Conservation (phyloP, 352 stramenopile species). For the Globisporangium camurandrum region DNA sequence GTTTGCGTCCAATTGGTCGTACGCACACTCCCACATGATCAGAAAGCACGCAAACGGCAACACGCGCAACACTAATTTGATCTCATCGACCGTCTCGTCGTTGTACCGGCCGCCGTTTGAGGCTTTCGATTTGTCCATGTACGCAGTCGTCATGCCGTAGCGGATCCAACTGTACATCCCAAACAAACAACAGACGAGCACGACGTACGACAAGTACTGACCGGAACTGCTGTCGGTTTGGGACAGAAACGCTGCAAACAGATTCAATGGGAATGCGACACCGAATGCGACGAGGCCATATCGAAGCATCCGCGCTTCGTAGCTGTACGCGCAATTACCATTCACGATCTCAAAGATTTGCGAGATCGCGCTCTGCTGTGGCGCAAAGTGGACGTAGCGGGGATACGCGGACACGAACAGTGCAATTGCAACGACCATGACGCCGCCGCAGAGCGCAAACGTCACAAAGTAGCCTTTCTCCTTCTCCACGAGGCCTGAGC, state of each 20-base stretch:
- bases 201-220: conserved; percentile 69
- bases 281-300: conserved; percentile 67
- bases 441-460: conserved; percentile 72
- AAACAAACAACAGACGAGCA: conserved; percentile 55
- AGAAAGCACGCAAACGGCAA: conserved; percentile 85
- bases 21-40: conserved; percentile 86
- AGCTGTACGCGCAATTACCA: conserved; percentile 75
- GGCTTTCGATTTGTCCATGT: conserved; percentile 82
- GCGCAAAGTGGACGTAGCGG: conserved; percentile 70
- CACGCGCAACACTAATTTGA: conserved; percentile 81
- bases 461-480: conserved; percentile 88
- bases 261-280: conserved; percentile 56
- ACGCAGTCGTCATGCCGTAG: conserved; percentile 71
- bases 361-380: conserved; percentile 65
- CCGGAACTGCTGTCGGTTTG: conserved; percentile 34
- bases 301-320: conserved; percentile 68
- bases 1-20: conserved; percentile 82
- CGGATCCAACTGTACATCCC: conserved; percentile 82
- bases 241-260: conserved; percentile 71
- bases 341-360: conserved; percentile 67
- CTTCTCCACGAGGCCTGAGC: conserved; percentile 52
- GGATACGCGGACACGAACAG: conserved; percentile 51
- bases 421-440: conserved; percentile 77
- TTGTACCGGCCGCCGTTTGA: conserved; percentile 76
- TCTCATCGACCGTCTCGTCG: conserved; percentile 77